These are phyloP conservation scores for Cordyceps tenuipes DNA, from an alignment of 2,329 filamentous ascomycete genomes.

Conservation along the genomic window DNA sequence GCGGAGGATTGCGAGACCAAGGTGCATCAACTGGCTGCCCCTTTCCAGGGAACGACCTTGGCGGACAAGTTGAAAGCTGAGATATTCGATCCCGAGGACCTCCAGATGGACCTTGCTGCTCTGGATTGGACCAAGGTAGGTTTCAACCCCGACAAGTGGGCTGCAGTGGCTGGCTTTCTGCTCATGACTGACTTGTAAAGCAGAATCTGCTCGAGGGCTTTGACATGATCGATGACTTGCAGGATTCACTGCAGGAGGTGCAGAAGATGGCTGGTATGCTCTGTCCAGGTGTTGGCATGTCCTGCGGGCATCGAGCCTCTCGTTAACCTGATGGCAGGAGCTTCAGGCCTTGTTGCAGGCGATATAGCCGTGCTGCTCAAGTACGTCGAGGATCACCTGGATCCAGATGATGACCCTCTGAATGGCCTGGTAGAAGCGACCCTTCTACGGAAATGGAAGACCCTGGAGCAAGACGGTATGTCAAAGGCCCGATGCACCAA, in stretches of 20 bases:
- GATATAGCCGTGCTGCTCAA: not conserved
- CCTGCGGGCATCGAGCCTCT: not conserved
- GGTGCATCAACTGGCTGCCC: not conserved
- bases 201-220: not conserved
- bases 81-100: not conserved
- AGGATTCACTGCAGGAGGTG: not conserved
- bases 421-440: not conserved
- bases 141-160: not conserved
- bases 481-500: not conserved
- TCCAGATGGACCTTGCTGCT: not conserved
- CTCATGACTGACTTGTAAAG: not conserved
- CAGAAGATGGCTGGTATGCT: not conserved
- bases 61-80: not conserved
- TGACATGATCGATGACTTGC: not conserved
- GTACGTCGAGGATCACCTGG: not conserved
- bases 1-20: not conserved
- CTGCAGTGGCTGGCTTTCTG: not conserved
- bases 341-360: not conserved
- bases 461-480: not conserved
- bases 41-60: not conserved
- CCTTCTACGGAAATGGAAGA: not conserved
- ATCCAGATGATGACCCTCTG: not conserved
- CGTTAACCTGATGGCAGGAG: not conserved
- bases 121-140: not conserved
- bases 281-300: not conserved